phyloP scores from a whole-genome alignment of 2,329 filamentous ascomycete genomes.

The Pseudovirgaria hyperparasitica region DNA sequence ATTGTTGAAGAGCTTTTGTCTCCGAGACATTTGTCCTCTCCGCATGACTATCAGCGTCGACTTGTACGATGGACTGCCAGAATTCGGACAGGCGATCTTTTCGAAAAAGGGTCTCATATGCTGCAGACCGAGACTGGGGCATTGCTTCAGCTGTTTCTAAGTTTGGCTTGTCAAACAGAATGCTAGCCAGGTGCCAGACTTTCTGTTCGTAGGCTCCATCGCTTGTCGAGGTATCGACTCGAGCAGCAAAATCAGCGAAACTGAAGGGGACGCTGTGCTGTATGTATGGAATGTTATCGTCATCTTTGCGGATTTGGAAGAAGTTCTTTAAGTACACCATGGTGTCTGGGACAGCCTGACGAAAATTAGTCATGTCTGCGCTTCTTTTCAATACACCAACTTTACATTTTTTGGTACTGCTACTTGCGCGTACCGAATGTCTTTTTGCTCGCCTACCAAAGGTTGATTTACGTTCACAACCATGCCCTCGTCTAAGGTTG shows the following conservation, averaged over 20 bases:
- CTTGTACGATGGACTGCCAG: constrained; percentile 39
- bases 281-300: constrained; percentile 51
- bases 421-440: constrained; percentile 48
- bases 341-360: constrained; percentile 42
- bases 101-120: constrained; percentile 25
- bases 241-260: constrained; percentile 38
- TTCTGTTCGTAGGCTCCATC: constrained; percentile 49
- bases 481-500: constrained; percentile 32
- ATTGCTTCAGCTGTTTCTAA: constrained; percentile 27
- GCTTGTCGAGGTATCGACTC: constrained; percentile 22
- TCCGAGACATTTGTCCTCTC: constrained; percentile 53
- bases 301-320: constrained; percentile 28
- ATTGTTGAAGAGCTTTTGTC: constrained; percentile 69
- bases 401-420: not conserved
- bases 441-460: constrained; percentile 50
- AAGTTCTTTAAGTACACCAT: constrained; percentile 43
- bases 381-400: constrained; percentile 9
- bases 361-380: constrained; percentile 9
- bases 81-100: constrained; percentile 55
- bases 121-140: constrained; percentile 28
- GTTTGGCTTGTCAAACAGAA: constrained; percentile 61
- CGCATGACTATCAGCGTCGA: constrained; percentile 31
- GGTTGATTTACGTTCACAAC: constrained; percentile 43
- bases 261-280: constrained; percentile 32
- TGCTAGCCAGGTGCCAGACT: constrained; percentile 75